phyloP scores from a whole-genome alignment of 2,329 filamentous ascomycete genomes.

The Talaromyces sp. region DNA sequence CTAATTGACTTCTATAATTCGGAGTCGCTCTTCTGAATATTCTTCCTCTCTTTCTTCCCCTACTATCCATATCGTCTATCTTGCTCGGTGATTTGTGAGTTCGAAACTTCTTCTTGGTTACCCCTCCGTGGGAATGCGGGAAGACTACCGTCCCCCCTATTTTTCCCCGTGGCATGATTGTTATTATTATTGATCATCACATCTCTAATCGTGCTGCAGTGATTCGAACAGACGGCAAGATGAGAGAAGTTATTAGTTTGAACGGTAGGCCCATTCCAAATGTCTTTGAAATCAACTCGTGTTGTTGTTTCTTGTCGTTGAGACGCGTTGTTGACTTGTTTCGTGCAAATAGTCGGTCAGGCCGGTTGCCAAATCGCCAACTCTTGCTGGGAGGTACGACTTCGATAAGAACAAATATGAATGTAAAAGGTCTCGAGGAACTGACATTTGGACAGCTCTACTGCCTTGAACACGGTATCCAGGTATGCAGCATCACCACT shows the following conservation, averaged over 20 bases:
- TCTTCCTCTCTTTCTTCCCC: slow-evolving; percentile 30
- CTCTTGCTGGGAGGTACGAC: slow-evolving; percentile 98
- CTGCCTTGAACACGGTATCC: slow-evolving; percentile 99
- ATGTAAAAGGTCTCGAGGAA: slow-evolving; percentile 20
- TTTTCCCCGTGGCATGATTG: slow-evolving; percentile 16
- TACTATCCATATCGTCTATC: background rate
- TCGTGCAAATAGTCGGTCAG: slow-evolving; percentile 75
- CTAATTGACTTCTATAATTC: background rate
- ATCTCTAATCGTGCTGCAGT: slow-evolving; percentile 15
- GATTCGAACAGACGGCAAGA: slow-evolving; percentile 51
- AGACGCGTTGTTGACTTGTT: slow-evolving; percentile 36
- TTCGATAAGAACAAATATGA: background rate
- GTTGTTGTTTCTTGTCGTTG: background rate
- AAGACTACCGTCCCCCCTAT: slow-evolving; percentile 19
- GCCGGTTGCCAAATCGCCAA: slow-evolving; percentile 99
- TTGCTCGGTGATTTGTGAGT: slow-evolving; percentile 7
- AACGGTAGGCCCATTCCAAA: slow-evolving; percentile 67
- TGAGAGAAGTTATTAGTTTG: slow-evolving; percentile 99
- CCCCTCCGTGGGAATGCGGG: slow-evolving; percentile 22
- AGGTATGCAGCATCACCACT: slow-evolving; percentile 58
- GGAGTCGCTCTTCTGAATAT: slow-evolving; percentile 25
- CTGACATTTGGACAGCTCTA: slow-evolving; percentile 65
- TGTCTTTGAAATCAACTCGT: slow-evolving; percentile 8
- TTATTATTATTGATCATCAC: slow-evolving; percentile 1
- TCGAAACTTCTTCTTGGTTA: slow-evolving; percentile 21